Base-by-base conservation (phyloP, 2,329 filamentous ascomycete genomes). In the Fusarium sp. region DNA sequence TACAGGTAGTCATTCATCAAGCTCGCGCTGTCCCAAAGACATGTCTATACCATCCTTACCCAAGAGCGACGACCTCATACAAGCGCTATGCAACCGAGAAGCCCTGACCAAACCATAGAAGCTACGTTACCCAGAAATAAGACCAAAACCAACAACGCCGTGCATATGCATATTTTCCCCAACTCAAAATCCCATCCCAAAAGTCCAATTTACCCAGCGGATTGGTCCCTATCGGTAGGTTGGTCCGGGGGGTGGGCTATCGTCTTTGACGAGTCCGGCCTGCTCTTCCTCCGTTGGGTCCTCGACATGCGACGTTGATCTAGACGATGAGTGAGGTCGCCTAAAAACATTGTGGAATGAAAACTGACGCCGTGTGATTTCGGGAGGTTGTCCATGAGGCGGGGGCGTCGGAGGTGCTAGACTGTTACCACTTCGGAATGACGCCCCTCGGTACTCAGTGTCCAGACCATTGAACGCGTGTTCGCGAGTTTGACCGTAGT, bases 291-390 rank as follows among this genome's bases (percentile, higher is more conserved):
- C 94, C 0, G 92, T 94, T 3, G 88, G 88, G 46, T 75, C 63
- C 21, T 69, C 59, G 28, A 72, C 53, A n/a, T 66, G 72, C 21
- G 73, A 71, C 11, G 56, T 55, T 34, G 68, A 69, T 56, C 68
- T 72, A 27, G 68, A 71, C 42, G 83, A 71, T 49, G 83, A 84
- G 34, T 75, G 68, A 21, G 75, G 76, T 37, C 78, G 78, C 56
- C 77, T 74, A 79, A 98, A 96, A 55, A 97, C 89, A 71, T 92
- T 93, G 70, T 94, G 91, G 84, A 98, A 98, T 20, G 93, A 97
- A 81, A 98, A 99, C 77, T 97, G 93, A 64, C 95, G 87, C 70
- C 84, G 87, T 13, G 91, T 88, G 11, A 91, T 88, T 30, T 83
- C 82, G 57, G 86, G 88, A 5, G 86, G 89, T 7, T 89, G 88